phyloP scores from a whole-genome alignment of 768 basidiomycete genomes.

The Termitomyces sp. region DNA sequence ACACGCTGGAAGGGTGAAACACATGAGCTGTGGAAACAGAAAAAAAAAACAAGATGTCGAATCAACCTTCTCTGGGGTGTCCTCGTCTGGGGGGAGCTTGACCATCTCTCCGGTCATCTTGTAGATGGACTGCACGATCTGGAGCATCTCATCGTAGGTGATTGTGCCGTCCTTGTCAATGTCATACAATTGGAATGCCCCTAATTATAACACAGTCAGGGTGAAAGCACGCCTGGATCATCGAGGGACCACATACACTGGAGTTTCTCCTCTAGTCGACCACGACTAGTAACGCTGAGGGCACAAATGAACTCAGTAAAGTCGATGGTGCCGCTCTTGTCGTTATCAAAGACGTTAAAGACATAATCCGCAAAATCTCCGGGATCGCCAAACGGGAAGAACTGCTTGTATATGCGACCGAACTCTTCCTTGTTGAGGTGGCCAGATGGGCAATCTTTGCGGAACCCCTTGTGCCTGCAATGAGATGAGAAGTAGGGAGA shows the following conservation, averaged over 20 bases:
- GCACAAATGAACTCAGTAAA: constrained; percentile 99
- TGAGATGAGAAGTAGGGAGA: constrained; percentile 8
- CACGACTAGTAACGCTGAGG: constrained; percentile 90
- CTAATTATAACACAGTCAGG: constrained; percentile 38
- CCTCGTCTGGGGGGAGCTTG: constrained; percentile 95
- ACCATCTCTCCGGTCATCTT: constrained; percentile 99
- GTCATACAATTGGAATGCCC: constrained; percentile 99
- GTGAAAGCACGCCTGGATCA: constrained; percentile 7
- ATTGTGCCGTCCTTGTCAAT: constrained; percentile 98
- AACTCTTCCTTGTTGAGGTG: constrained; percentile 96
- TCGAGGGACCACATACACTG: constrained; percentile 71
- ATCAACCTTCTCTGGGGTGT: constrained; percentile 94
- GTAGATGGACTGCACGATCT: constrained; percentile 97
- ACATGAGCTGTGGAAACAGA: constrained; percentile 6
- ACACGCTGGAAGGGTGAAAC: constrained; percentile 64
- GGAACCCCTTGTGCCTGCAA: constrained; percentile 96
- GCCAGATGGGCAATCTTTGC: constrained; percentile 97
- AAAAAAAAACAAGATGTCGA: constrained; percentile 19
- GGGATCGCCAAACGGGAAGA: constrained; percentile 99
- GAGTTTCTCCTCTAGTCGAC: constrained; percentile 94
- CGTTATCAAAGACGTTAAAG: constrained; percentile 96
- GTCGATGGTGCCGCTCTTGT: constrained; percentile 96
- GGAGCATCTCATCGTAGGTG: constrained; percentile 98
- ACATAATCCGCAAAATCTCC: constrained; percentile 96
- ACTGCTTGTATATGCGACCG: constrained; percentile 97